Evolutionary conservation across 2,329 filamentous ascomycete species (phyloP).

Genomic region (Reticulascus tulasneorum): DNA sequence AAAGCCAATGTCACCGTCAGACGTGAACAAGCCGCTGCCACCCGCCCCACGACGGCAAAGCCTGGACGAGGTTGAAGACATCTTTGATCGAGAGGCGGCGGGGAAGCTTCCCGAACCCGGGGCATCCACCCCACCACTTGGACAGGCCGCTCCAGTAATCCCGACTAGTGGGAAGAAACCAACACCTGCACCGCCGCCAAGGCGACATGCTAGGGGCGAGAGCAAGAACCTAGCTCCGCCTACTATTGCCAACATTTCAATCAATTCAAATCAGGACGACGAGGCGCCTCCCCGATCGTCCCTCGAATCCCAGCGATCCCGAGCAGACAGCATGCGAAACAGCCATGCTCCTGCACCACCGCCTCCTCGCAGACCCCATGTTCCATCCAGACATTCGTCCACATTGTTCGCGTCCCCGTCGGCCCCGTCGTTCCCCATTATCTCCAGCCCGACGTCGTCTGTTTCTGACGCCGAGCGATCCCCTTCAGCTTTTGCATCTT

Average conservation of each 20-base stretch:
- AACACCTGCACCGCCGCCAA: conserved; percentile 48
- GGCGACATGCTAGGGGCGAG: conserved; percentile 42
- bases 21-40: conserved; percentile 61
- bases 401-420: conserved; percentile 5
- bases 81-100: conserved; percentile 51
- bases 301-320: conserved; percentile 43
- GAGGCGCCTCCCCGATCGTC: conserved; percentile 44
- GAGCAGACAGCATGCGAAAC: conserved; percentile 41
- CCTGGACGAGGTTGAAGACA: conserved; percentile 45
- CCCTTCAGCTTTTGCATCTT: not conserved
- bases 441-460: not conserved
- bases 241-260: conserved; percentile 13
- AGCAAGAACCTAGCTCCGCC: conserved; percentile 27
- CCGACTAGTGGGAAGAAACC: conserved; percentile 33
- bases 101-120: conserved; percentile 44
- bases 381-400: conserved; percentile 26
- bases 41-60: conserved; percentile 44
- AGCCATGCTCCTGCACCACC: conserved; percentile 47
- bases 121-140: conserved; percentile 22
- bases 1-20: conserved; percentile 34
- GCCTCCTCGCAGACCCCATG: conserved; percentile 47
- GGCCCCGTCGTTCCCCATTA: conserved; percentile 2
- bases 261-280: conserved; percentile 22
- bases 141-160: conserved; percentile 36
- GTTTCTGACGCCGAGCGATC: not conserved